Evolutionary conservation across 768 basidiomycete species (phyloP), one percentile per base, ranked within the genome.

Genomic region (Pulveroboletus frians): DNA sequence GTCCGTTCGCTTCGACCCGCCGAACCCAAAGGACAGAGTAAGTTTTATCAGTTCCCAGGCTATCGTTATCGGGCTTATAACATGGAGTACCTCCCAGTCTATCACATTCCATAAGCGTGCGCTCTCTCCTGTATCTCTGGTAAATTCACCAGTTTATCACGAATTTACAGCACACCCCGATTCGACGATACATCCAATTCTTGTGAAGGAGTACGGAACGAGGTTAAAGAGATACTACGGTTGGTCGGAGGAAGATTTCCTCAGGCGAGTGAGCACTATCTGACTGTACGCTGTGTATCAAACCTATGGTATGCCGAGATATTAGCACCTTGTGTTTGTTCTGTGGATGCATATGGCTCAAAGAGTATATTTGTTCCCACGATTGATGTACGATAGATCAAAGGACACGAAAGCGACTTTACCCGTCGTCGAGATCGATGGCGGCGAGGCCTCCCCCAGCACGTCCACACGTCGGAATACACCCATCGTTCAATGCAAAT

Each of bases 1-100:
- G 9, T 86, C 85, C 63, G 88, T 91, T 31, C 77, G 87, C 32
- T 91, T 91, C 59, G 81, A 87, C 64, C 88, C 88, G 41, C 88
- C 85, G 15, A 71, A 81, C 56, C 60, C 64, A 37, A 64, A 57
- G 36, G 77, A 78, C 57, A 69, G 61, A 51, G 78, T 78, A 53
- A 64, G 75, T 35, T 32, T 26, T 26, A 23, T 32, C 27, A 13
- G 30, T 49, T 34, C 40, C 13, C 9, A 37, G 43, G 34, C 8
- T 42, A 26, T 38, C 18, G 34, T 9, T 42, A 26, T 38, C 20
- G 8, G 50, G 50, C 27, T 53, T 41, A 48, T 44, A 15, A 47
- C 42, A 18, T 29, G 35, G 26, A 32, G 8, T 34, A 11, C 21
- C 27, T 35, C 20, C 13, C 46, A 87, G 81, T 73, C 87, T 1